These are phyloP conservation scores for Physcomitrium patens DNA, from an alignment of 225 moss, liverwort and hornwort species.

Conservation along the genomic window DNA sequence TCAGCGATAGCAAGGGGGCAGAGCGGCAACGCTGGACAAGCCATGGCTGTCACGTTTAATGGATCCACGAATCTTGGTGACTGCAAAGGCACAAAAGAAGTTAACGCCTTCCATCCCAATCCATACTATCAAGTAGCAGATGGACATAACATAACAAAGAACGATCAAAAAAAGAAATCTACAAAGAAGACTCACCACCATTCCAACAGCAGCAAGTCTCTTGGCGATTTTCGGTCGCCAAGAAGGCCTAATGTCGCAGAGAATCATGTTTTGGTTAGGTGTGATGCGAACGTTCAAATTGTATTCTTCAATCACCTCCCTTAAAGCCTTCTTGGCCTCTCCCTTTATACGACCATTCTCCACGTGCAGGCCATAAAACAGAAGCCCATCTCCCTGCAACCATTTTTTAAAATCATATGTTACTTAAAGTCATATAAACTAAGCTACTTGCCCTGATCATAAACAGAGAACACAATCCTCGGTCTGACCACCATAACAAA, in stretches of 20 bases:
- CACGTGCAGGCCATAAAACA: slow-evolving; percentile 79
- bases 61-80: slow-evolving; percentile 70
- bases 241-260: slow-evolving; percentile 73
- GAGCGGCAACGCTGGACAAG: slow-evolving; percentile 85
- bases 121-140: not conserved
- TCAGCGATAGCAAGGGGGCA: slow-evolving; percentile 93
- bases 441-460: not conserved
- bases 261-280: slow-evolving; percentile 84
- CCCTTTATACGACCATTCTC: slow-evolving; percentile 89
- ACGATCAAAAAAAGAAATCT: too few species aligned
- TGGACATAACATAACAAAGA: not conserved
- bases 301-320: slow-evolving; percentile 75
- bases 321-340: slow-evolving; percentile 65
- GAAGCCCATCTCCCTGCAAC: slow-evolving; percentile 75
- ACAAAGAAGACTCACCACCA: slow-evolving; percentile 54
- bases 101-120: not conserved
- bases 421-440: not conserved
- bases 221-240: slow-evolving; percentile 82
- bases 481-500: too few species aligned
- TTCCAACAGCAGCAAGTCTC: slow-evolving; percentile 63
- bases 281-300: slow-evolving; percentile 75
- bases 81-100: slow-evolving; percentile 40
- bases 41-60: slow-evolving; percentile 75
- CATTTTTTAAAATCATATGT: not conserved
- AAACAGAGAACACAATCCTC: too few species aligned